Base-by-base conservation (phyloP, 176 grass and related monocot genomes). In the Dactylis glomerata region DNA sequence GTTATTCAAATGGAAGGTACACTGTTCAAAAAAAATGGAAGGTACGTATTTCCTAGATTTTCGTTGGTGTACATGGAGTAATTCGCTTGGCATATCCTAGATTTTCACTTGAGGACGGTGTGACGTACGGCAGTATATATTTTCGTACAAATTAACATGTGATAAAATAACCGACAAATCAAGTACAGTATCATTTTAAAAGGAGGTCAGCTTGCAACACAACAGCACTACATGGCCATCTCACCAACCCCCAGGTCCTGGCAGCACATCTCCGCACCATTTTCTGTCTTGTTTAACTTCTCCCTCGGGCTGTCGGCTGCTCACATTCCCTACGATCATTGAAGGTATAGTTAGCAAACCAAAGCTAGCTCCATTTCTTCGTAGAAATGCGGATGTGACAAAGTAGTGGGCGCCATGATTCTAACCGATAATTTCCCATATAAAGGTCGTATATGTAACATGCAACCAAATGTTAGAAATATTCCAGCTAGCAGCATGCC, bases 191-290 rank as follows among this genome's bases (percentile, higher is more conserved):
- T 23, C 22, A 23, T 23, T 56, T 56, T 9, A 56, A 52, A 52
- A 52, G 20, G 22, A 61, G 5, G 11, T 36, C 32, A 54, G 20
- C 31, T 56, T 75, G 72, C 47, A 58, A 26, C 55, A 58, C 26
- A 31, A 0, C 59, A 62, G 9, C 74, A 37, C 20, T 54, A 22
- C 20, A 3, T 75, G 17, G 28, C 20, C 44, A 87, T 30, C 46
- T 68, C 32, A 82, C 38, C 70, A 76, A 82, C 79, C 79, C 69
- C 68, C 22, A 6, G 62, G 57, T 42, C 45, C 50, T n/a, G 5
- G 51, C 17, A 75, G 36, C 75, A 78, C 46, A 28, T 58, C 75
- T 36, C 36, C 23, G 19, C 52, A 14, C n/a, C 75, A 50, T 28
- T 46, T 66, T 61, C 22, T 44, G 33, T 64, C 5, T 36, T 58